These are phyloP conservation scores for Acanthamoeba sp. DNA, from an alignment of 208 protist genomes.

Conservation along the genomic window DNA sequence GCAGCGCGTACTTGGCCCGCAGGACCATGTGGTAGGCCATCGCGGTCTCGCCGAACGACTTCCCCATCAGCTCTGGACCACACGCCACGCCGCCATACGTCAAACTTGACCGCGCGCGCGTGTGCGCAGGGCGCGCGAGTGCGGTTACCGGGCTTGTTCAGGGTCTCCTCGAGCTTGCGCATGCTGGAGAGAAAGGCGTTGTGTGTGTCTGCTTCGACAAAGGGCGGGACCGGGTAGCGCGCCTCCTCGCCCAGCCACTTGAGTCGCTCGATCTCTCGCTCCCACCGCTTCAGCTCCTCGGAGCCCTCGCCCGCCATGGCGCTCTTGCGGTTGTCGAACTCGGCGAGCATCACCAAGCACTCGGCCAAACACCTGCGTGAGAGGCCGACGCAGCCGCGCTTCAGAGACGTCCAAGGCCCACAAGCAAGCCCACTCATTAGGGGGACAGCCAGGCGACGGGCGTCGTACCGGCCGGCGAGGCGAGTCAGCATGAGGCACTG, in stretches of 20 bases:
- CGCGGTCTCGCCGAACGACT: neutral
- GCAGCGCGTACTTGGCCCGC: neutral
- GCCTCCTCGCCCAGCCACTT: conserved; percentile 12
- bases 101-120: too few relatives aligned
- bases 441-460: too few relatives aligned
- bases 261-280: conserved; percentile 10
- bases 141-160: neutral
- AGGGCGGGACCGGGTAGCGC: neutral
- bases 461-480: neutral
- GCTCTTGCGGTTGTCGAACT: neutral
- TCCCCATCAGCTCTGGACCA: neutral
- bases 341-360: neutral
- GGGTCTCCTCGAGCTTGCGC: neutral
- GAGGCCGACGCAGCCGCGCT: too few relatives aligned
- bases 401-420: too few relatives aligned
- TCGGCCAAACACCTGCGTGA: neutral
- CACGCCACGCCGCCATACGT: too few relatives aligned
- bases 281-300: neutral
- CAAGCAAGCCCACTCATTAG: too few relatives aligned
- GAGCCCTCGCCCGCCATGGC: neutral
- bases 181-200: neutral
- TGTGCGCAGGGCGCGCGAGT: neutral
- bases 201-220: neutral
- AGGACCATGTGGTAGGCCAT: conserved; percentile 5
- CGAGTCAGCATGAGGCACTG: neutral